Evolutionary conservation across 495 filamentous ascomycete species (phyloP).

Genomic region (Symbiotaphrina buchneri): DNA sequence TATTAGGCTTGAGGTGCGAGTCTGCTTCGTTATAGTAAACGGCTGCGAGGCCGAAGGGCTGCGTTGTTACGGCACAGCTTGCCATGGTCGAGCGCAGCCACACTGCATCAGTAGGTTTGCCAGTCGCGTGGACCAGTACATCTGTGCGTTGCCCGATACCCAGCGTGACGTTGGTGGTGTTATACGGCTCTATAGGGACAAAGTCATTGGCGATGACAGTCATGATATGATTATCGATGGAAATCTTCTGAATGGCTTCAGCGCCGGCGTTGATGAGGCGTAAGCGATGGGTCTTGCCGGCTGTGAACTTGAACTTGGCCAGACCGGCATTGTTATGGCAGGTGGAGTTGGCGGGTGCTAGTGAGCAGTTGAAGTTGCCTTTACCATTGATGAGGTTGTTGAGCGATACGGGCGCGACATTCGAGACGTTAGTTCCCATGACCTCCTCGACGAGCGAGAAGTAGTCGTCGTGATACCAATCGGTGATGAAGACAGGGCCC

Average conservation of each 20-base stretch:
- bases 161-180: neutral
- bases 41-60: constrained; percentile 12
- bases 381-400: constrained; percentile 19
- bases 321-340: neutral
- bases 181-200: neutral
- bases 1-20: constrained; percentile 4
- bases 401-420: neutral
- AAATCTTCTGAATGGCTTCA: neutral
- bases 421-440: constrained; percentile 1
- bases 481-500: constrained; percentile 29
- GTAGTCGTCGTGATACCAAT: constrained; percentile 32
- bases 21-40: constrained; percentile 20
- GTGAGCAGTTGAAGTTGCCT: constrained; percentile 10
- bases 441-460: constrained; percentile 14
- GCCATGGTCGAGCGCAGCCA: constrained; percentile 5
- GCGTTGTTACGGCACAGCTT: constrained; percentile 4
- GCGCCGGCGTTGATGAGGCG: neutral
- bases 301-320: constrained; percentile 1
- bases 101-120: neutral
- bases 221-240: neutral
- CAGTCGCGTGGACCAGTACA: constrained; percentile 3
- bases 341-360: constrained; percentile 1
- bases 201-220: neutral
- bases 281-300: neutral
- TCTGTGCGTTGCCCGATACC: constrained; percentile 4